Evolutionary conservation across 2,329 filamentous ascomycete genomes (phyloP).

Genomic region (Metarhizium brunneum): DNA sequence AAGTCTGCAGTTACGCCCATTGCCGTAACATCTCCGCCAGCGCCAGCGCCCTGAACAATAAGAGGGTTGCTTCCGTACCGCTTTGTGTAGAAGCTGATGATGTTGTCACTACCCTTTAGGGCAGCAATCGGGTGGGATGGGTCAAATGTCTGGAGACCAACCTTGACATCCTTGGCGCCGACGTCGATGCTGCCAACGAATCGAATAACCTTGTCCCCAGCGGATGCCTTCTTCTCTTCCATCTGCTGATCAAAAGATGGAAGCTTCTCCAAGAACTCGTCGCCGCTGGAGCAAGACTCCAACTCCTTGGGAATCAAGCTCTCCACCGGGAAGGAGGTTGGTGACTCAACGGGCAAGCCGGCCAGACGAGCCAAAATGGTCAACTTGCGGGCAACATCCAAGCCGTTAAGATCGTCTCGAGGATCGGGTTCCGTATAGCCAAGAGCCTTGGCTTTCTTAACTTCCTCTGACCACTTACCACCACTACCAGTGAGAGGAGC

Average conservation of each 20-base stretch:
- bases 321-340: constrained; percentile 86
- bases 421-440: constrained; percentile 90
- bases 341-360: constrained; percentile 71
- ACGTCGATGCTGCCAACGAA: constrained; percentile 94
- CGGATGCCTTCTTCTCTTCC: constrained; percentile 78
- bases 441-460: constrained; percentile 82
- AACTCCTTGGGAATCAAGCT: constrained; percentile 85
- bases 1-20: constrained; percentile 96
- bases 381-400: constrained; percentile 90
- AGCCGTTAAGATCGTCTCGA: constrained; percentile 75
- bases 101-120: constrained; percentile 95
- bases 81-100: constrained; percentile 97
- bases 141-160: constrained; percentile 85
- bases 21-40: constrained; percentile 89
- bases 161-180: constrained; percentile 70
- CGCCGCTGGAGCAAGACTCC: constrained; percentile 64
- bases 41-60: constrained; percentile 89
- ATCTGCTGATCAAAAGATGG: constrained; percentile 81
- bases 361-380: constrained; percentile 86
- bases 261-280: constrained; percentile 77
- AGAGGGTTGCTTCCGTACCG: constrained; percentile 85
- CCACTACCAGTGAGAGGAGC: constrained; percentile 67
- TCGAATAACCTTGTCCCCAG: constrained; percentile 81
- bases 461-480: constrained; percentile 83
- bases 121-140: constrained; percentile 84